phyloP scores from a whole-genome alignment of 305 asterid genomes.

The Rubia tinctorum region DNA sequence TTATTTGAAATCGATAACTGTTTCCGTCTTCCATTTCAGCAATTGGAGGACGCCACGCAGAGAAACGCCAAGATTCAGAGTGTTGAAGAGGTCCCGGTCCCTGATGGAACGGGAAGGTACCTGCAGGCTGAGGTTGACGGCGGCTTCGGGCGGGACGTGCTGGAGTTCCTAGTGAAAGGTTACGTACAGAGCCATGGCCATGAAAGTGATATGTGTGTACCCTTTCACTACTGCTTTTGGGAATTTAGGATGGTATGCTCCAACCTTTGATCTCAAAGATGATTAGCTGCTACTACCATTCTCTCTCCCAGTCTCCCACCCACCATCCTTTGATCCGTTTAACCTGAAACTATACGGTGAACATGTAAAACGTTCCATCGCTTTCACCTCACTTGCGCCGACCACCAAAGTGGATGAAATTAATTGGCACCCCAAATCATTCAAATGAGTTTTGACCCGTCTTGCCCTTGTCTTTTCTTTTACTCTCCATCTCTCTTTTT shows the following conservation, averaged over 20 bases:
- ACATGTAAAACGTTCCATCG: no score
- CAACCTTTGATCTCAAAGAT: slow-evolving; percentile 72
- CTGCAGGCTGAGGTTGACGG: slow-evolving; percentile 90
- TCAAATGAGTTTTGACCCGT: no score
- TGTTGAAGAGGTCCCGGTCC: slow-evolving; percentile 47
- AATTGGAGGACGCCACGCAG: slow-evolving; percentile 79
- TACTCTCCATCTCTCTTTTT: no score
- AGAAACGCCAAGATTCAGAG: slow-evolving; percentile 66
- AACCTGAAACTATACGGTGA: no score
- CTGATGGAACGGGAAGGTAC: slow-evolving; percentile 58
- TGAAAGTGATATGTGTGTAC: slow-evolving; percentile 68
- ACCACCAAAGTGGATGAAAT: no score
- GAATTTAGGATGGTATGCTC: slow-evolving; percentile 89
- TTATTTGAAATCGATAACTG: not conserved
- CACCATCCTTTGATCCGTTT: not conserved
- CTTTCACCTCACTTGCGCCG: no score
- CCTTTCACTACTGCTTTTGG: slow-evolving; percentile 96
- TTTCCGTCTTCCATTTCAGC: slow-evolving; percentile 29
- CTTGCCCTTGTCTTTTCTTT: no score
- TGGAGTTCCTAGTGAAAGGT: slow-evolving; percentile 79
- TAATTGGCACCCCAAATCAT: no score
- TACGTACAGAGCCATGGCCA: slow-evolving; percentile 75
- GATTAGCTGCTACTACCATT: not conserved
- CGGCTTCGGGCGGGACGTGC: slow-evolving; percentile 79
- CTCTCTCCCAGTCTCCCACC: not conserved